These are phyloP conservation scores for Pelargonium citronellum DNA, from an alignment of 441 rosid genomes.

Conservation along the genomic window DNA sequence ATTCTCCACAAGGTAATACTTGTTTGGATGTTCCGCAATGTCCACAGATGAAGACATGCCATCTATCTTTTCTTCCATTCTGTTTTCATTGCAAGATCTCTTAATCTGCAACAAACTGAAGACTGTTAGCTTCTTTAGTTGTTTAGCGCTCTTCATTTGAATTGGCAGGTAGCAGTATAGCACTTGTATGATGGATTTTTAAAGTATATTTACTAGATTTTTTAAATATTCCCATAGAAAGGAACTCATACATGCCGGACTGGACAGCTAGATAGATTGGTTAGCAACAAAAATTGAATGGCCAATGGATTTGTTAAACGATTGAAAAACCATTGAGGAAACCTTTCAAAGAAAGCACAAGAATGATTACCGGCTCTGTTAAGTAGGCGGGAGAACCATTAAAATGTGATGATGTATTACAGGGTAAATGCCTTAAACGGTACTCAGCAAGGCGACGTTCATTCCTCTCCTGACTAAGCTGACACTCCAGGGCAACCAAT, in stretches of 20 bases:
- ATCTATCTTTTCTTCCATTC: conserved; percentile 25
- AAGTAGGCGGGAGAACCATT: conserved; percentile 28
- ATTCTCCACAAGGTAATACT: conserved; percentile 30
- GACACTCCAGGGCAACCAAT: conserved; percentile 54
- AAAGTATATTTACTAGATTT: neutral
- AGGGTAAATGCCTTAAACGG: conserved; percentile 42
- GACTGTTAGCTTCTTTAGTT: conserved; percentile 12
- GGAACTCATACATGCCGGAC: neutral
- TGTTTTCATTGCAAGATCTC: conserved; percentile 25
- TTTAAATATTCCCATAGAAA: neutral
- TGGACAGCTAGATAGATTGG: neutral
- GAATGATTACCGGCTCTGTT: conserved; percentile 39
- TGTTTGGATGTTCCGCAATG: conserved; percentile 21
- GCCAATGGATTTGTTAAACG: neutral
- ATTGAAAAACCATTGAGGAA: conserved; percentile 2
- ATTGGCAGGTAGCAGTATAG: neutral
- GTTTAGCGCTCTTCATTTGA: neutral
- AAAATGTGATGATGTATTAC: conserved; percentile 27
- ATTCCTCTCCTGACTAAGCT: conserved; percentile 78
- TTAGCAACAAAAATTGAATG: neutral
- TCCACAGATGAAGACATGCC: conserved; percentile 17
- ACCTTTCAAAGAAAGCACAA: neutral
- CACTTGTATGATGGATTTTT: neutral
- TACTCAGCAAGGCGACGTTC: conserved; percentile 66
- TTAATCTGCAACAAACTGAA: conserved; percentile 35